Conservation (phyloP, 2,329 filamentous ascomycete species). For the Cucurbitaria berberidis region DNA sequence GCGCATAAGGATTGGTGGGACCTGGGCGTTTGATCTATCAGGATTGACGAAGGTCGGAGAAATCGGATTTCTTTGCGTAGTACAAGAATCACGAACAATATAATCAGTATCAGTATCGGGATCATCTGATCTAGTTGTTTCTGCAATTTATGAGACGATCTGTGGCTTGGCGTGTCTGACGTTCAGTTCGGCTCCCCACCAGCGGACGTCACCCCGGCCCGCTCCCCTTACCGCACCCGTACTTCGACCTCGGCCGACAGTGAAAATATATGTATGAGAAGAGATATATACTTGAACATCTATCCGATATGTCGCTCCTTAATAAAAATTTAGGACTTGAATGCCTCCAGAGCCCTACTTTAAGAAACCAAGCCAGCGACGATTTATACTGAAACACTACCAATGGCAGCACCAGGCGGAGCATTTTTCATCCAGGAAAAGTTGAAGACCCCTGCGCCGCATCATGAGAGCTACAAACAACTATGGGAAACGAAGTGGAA, state of each 20-base stretch:
- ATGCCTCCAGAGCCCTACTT: no score
- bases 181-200: slow-evolving; percentile 18
- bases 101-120: no score
- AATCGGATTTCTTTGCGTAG: no score
- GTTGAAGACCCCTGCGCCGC: slow-evolving; percentile 49
- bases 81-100: no score
- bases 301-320: neutral
- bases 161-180: no score
- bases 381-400: no score
- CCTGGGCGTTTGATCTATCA: neutral
- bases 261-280: neutral
- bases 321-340: neutral
- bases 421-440: slow-evolving; percentile 57
- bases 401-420: slow-evolving; percentile 52
- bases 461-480: slow-evolving; percentile 56
- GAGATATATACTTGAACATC: neutral
- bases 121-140: no score
- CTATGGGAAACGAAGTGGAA: slow-evolving; percentile 80
- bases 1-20: no score
- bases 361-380: no score
- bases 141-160: no score
- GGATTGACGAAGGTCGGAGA: neutral
- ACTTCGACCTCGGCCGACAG: neutral
- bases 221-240: neutral
- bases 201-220: slow-evolving; percentile 1